Evolutionary conservation across 73 alveolate genomes (phyloP).

Genomic region (Tetrahymena malaccensis): DNA sequence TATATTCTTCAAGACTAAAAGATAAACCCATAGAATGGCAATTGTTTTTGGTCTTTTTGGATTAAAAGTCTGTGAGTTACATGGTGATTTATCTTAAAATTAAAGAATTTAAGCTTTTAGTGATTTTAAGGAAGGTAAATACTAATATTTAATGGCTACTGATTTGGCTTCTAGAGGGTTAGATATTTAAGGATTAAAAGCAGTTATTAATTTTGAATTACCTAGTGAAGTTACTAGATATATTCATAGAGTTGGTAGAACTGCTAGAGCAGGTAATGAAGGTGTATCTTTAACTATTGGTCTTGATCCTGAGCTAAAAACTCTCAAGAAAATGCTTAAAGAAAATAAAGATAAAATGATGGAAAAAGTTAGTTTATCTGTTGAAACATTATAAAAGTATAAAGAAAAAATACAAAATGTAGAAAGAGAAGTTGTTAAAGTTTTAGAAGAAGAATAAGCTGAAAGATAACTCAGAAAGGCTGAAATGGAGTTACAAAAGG

Average conservation of each 20-base stretch:
- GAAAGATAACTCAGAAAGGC: constrained; percentile 80
- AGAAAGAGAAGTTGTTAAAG: constrained; percentile 60
- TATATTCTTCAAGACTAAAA: constrained; percentile 85
- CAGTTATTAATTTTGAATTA: constrained; percentile 92
- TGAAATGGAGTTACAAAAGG: constrained; percentile 77
- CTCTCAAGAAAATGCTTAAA: constrained; percentile 55
- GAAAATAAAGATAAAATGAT: constrained; percentile 10
- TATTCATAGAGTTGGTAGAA: constrained; percentile 99
- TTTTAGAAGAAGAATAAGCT: constrained; percentile 61
- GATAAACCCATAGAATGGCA: constrained; percentile 81
- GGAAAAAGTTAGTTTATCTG: background rate
- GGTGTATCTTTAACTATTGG: constrained; percentile 93
- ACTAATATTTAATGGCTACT: constrained; percentile 88
- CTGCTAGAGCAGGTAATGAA: constrained; percentile 97
- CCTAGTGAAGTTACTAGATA: constrained; percentile 93
- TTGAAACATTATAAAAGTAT: constrained; percentile 10
- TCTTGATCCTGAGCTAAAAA: constrained; percentile 82
- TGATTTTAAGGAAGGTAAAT: constrained; percentile 84
- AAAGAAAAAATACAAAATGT: constrained; percentile 22
- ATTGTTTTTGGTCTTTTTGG: constrained; percentile 67
- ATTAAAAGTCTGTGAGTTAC: constrained; percentile 77
- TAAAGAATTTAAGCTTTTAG: constrained; percentile 78
- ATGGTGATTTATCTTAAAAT: constrained; percentile 80
- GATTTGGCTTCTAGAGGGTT: constrained; percentile 99
- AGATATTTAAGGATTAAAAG: constrained; percentile 85